These are phyloP conservation scores for Rosa persica DNA, from an alignment of 306 rosid species.

Conservation along the genomic window DNA sequence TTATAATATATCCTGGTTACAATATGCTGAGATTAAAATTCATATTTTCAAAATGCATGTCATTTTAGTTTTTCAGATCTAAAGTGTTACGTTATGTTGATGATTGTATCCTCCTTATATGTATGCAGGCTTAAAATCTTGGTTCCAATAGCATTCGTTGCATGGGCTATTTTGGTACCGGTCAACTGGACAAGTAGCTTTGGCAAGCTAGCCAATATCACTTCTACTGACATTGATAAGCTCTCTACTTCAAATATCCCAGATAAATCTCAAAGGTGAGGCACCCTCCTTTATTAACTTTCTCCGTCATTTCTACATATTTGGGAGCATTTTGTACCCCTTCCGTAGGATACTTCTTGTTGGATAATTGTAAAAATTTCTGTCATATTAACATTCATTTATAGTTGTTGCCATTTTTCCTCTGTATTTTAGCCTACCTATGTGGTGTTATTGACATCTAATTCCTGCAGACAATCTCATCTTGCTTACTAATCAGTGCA, in stretches of 20 bases:
- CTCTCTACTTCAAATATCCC: slow-evolving; percentile 78
- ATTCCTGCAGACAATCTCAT: neutral
- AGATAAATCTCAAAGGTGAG: slow-evolving; percentile 59
- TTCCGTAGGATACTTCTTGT: too few relatives aligned
- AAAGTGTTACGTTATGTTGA: neutral
- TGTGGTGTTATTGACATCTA: neutral
- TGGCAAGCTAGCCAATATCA: slow-evolving; percentile 35
- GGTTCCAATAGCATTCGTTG: slow-evolving; percentile 79
- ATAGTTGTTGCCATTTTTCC: neutral
- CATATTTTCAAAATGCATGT: neutral
- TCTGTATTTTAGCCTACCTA: neutral
- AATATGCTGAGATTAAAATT: neutral
- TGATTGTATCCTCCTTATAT: slow-evolving; percentile 11
- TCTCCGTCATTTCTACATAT: neutral
- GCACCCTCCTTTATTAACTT: slow-evolving; percentile 17
- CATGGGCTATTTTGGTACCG: slow-evolving; percentile 84
- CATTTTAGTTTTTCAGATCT: neutral
- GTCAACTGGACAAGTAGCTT: slow-evolving; percentile 61
- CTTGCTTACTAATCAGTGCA: neutral
- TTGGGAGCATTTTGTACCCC: neutral
- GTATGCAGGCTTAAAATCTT: slow-evolving; percentile 85
- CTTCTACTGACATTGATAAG: slow-evolving; percentile 83
- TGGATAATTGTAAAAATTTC: too few relatives aligned
- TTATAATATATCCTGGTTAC: neutral
- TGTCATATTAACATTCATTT: too few relatives aligned